phyloP scores from a whole-genome alignment of 2,329 filamentous ascomycete genomes.

The Fusarium citri region DNA sequence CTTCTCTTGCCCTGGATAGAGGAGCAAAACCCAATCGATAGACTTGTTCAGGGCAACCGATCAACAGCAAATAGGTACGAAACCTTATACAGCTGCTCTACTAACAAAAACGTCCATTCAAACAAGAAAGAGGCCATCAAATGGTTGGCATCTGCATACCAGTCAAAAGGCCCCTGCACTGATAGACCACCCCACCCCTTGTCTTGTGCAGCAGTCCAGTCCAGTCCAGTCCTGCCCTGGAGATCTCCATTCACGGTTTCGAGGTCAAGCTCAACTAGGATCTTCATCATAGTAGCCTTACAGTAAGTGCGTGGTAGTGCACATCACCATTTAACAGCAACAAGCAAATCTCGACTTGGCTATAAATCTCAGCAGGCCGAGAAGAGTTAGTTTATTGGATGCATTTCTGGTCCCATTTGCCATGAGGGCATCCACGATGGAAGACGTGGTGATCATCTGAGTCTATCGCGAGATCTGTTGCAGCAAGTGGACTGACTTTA shows the following conservation, averaged over 20 bases:
- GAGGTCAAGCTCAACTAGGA: constrained; percentile 20
- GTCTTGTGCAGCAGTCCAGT: neutral
- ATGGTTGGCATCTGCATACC: constrained; percentile 33
- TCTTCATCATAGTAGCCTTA: constrained; percentile 8
- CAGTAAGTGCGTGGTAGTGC: constrained; percentile 1
- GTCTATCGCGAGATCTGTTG: constrained; percentile 16
- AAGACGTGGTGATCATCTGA: constrained; percentile 26
- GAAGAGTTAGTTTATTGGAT: constrained; percentile 4
- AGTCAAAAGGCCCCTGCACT: constrained; percentile 13
- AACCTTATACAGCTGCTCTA: neutral
- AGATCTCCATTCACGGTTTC: constrained; percentile 22
- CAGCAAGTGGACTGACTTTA: constrained; percentile 22
- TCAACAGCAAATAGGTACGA: neutral
- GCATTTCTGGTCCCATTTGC: neutral
- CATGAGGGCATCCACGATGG: constrained; percentile 26
- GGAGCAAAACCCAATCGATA: constrained; percentile 12
- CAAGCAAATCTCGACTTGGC: constrained; percentile 3
- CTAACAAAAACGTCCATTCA: constrained; percentile 4
- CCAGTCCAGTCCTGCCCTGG: constrained; percentile 1
- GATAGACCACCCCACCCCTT: neutral
- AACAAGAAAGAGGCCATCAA: constrained; percentile 4
- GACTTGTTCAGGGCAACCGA: constrained; percentile 7
- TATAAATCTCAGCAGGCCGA: neutral
- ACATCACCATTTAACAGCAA: neutral
- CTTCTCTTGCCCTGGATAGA: constrained; percentile 4